Base-by-base conservation (phyloP, 441 rosid species). In the Hura crepitans region DNA sequence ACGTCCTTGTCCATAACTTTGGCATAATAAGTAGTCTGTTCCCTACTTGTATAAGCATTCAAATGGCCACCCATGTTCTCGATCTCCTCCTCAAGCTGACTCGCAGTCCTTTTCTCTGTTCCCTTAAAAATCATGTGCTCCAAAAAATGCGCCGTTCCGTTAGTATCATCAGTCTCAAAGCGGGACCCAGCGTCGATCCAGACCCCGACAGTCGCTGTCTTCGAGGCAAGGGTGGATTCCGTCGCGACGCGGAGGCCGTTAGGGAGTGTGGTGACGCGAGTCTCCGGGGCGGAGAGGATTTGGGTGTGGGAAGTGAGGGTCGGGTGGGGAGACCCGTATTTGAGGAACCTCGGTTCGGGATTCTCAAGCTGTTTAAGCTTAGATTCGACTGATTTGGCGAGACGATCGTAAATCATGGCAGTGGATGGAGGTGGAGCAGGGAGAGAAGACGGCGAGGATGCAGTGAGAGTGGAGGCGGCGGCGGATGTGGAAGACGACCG, bases 111-210 rank as follows among this genome's bases (percentile, higher is more conserved):
- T 68, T 71, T 85, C 73, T 82, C 85, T 11, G 97, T 92, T 39
- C 97, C 97, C 78, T 92, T 92, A 69, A 92, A 92, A 13, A 92
- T 92, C 97, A 92, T 92, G 78, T 92, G 97, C 87, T 92, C 97
- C 71, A 92, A 74, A 62, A 92, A 92, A 72, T 92, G 97, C 30
- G 97, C 97, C 0, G 96, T 88, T 1, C 97, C 97, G 18, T 90
- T 92, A 6, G 89, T 86, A 68, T 83, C 85, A 1, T 90, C 95
- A 1, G 90, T 85, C 85, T 92, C 97, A 30, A 88, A 92, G 50
- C 98, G 75, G 43, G 97, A 92, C 70, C 99, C 99, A 2, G 99
- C 96, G 57, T 96, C 99, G 72, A 96, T 96, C 99, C 99, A 95
- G 22, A 92, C 99, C 28, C 99, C 99, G 11, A 95, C 98, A 2